Evolutionary conservation across 768 basidiomycete genomes (phyloP), one percentile per base, ranked within the genome.

Genomic region (Xanthoconium stramineum): DNA sequence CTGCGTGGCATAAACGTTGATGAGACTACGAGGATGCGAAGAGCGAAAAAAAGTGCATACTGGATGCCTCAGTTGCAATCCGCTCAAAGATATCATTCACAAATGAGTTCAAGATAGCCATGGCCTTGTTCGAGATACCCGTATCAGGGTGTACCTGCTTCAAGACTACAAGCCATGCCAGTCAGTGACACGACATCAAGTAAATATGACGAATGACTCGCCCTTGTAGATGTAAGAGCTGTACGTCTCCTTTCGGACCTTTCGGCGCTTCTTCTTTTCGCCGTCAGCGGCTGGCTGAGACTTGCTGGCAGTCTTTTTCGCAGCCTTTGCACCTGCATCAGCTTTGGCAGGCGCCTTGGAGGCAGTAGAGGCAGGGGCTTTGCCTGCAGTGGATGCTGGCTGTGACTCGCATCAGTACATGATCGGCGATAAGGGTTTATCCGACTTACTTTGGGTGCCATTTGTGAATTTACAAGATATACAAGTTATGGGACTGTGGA

Each of bases 61-160:
- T 85, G 44, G 85, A 86, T 51, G 86, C 85, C 68, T 87, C 86
- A 3, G 82, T 81, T 42, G 86, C 87, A 62, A 89, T 88, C 43
- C 88, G 83, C 74, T 89, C 89, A 65, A 90, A 90, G 68, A 90
- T 89, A 63, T 90, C 88, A 68, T 90, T 89, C 64, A 90, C 88
- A 69, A 90, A 90, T 0, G 88, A 89, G 78, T 90, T 87, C 61
- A 88, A 76, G 70, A 90, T 89, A 50, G 87, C 84, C 86, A 89
- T 88, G 12, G 85, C 85, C 76, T 91, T 91, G 84, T 89, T 91
- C 51, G 89, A 91, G 77, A 93, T 91, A 85, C 91, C 91, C 59
- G 91, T 92, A 74, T 92, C 91, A 58, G 91, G 91, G 80, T 93
- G 91, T 56, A 93, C 91, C 76, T 93, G 91, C 79, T 90, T 91